Conservation (phyloP, 1,284 basidiomycete genomes). For the Pyrrhoderma noxium region DNA sequence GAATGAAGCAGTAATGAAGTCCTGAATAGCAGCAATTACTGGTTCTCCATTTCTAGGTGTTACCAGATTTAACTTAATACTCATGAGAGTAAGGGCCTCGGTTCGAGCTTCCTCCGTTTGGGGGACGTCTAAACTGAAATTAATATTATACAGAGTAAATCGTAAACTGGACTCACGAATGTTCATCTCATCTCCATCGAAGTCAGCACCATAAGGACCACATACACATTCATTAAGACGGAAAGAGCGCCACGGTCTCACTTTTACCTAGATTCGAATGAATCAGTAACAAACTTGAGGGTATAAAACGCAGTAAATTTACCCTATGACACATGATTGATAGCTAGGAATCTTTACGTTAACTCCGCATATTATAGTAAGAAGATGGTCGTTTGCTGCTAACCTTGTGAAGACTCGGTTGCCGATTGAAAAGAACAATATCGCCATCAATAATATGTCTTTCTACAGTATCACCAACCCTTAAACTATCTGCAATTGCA, state of each 20-base stretch:
- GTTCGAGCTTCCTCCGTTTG: constrained; percentile 99
- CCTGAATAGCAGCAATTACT: constrained; percentile 97
- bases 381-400: constrained; percentile 18
- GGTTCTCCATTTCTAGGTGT: constrained; percentile 96
- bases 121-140: constrained; percentile 69
- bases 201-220: constrained; percentile 99
- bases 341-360: constrained; percentile 47
- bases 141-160: not conserved
- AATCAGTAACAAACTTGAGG: not conserved
- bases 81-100: constrained; percentile 97
- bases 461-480: constrained; percentile 87
- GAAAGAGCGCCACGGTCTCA: constrained; percentile 97
- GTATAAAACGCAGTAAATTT: constrained; percentile 22
- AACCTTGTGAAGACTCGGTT: constrained; percentile 95
- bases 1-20: constrained; percentile 97
- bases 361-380: not conserved
- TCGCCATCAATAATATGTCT: constrained; percentile 95
- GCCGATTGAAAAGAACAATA: constrained; percentile 97
- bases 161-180: constrained; percentile 56
- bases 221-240: constrained; percentile 99
- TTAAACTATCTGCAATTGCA: constrained; percentile 70
- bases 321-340: constrained; percentile 99
- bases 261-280: constrained; percentile 53
- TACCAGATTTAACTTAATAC: constrained; percentile 94
- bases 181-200: constrained; percentile 99